phyloP scores from a whole-genome alignment of 352 stramenopile genomes.

The Pythium monospermum region DNA sequence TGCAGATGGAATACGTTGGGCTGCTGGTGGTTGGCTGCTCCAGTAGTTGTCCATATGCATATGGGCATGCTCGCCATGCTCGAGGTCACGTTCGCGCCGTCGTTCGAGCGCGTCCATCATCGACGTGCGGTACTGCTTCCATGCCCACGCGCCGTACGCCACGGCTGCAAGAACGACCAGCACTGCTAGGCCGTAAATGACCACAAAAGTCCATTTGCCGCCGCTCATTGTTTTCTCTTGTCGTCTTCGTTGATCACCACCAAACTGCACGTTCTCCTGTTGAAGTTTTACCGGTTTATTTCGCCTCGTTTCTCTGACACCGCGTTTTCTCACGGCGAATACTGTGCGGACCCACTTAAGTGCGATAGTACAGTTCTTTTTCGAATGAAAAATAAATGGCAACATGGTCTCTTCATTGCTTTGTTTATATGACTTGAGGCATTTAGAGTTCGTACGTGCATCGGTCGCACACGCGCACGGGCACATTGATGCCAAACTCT shows the following conservation, averaged over 20 bases:
- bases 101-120: constrained; percentile 27
- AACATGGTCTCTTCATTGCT: background rate
- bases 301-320: constrained; percentile 13
- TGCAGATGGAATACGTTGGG: background rate
- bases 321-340: background rate
- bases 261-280: constrained; percentile 3
- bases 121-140: constrained; percentile 28
- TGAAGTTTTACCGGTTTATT: background rate
- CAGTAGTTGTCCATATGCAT: constrained; percentile 33
- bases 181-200: constrained; percentile 25
- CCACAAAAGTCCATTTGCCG: constrained; percentile 12
- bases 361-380: constrained; percentile 19
- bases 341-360: constrained; percentile 12
- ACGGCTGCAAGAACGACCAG: constrained; percentile 25
- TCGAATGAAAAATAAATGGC: too few species aligned
- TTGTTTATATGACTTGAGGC: background rate
- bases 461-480: constrained; percentile 79
- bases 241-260: too few species aligned
- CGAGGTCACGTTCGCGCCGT: constrained; percentile 22
- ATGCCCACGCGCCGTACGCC: constrained; percentile 26
- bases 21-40: constrained; percentile 9
- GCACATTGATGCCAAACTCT: constrained; percentile 81
- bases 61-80: constrained; percentile 13
- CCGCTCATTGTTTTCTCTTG: constrained; percentile 2
- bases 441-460: constrained; percentile 78